Base-by-base conservation (phyloP, 2,329 filamentous ascomycete species). In the Phyllosticta ampelicida region DNA sequence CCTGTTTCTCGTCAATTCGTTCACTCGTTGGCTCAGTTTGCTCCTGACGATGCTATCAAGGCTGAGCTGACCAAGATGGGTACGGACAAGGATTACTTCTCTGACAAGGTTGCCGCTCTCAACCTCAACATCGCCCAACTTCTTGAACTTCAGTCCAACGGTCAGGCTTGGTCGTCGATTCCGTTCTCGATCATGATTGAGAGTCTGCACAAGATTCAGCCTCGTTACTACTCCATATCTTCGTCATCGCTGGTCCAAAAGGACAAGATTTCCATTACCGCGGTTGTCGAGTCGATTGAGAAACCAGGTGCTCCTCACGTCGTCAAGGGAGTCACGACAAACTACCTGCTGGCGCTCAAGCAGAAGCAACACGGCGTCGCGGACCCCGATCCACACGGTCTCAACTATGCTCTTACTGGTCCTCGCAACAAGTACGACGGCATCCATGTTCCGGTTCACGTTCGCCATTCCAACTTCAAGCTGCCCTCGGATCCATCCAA, bases 401-500 rank as follows among this genome's bases (percentile, higher is more conserved):
- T 92, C 60, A 90, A 86, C 58, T 99, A 97, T 73, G 82, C 90
- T 59, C 87, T 97, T 65, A 86, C 75, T 53, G 94, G 94, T 11
- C 94, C 94, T 16, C 84, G 94, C 68, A 95, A 96, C 80, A 97
- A 95, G 76, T 99, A 97, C 73, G 89, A 96, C 67, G 92, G 92
- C 61, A 86, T 96, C 61, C 91, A 95, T 69, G 86, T 97, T 21
- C 94, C 94, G 2, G 89, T 99, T 13, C 94, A 99, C 70, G 85
- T 99, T 60, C 89, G 94, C 63, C 92, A 96, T 76, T 97, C 94
- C 63, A 99, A 97, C 78, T 99, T 99, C 83, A 97, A 97, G 78
- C 83, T 99, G 28, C 94, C 94, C 9, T 96, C 94, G 16, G 91
- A 99, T 67, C 90, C 94, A 3, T 84, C 87, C 53, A 95, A 95